Percentiles rank a stretch among this genome's conserved stretches.
phyloP scores from a whole-genome alignment of 139 green algal genomes.

The Chlorella sp. region DNA sequence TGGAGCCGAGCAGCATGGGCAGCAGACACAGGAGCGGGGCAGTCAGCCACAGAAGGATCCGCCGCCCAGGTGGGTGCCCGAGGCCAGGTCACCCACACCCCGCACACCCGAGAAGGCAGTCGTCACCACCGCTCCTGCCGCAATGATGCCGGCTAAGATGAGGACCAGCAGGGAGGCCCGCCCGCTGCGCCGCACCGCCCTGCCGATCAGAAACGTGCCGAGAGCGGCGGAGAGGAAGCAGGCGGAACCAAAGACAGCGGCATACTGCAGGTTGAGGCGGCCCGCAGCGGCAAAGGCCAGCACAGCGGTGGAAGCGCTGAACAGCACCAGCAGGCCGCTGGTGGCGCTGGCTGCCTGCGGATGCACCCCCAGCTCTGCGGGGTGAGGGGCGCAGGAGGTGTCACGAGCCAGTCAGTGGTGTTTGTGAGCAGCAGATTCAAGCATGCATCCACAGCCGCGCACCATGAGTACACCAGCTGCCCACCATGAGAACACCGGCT shows the following conservation, averaged over 20 bases:
- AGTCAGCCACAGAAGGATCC: background rate
- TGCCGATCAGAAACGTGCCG: background rate
- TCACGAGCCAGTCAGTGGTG: no score
- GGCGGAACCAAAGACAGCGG: slow-evolving; percentile 10
- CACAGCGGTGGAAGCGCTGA: slow-evolving; percentile 47
- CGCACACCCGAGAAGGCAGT: background rate
- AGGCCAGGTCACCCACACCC: background rate
- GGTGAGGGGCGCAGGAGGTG: background rate
- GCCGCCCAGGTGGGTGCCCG: background rate
- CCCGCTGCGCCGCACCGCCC: slow-evolving; percentile 13
- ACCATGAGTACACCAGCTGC: no score
- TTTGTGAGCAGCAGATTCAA: no score
- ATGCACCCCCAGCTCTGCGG: slow-evolving; percentile 40
- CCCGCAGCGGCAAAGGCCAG: slow-evolving; percentile 46
- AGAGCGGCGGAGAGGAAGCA: slow-evolving; percentile 10
- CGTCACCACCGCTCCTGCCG: background rate
- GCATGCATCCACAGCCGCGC: no score
- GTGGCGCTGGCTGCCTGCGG: slow-evolving; percentile 50
- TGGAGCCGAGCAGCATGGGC: no score
- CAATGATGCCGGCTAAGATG: background rate
- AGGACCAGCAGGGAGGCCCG: slow-evolving; percentile 6
- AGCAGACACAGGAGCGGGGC: no score
- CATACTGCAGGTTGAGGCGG: slow-evolving; percentile 44
- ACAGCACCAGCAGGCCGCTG: slow-evolving; percentile 58
- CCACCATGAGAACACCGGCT: no score